Conservation (phyloP, 2,329 filamentous ascomycete species). For the Cryphonectria japonica region DNA sequence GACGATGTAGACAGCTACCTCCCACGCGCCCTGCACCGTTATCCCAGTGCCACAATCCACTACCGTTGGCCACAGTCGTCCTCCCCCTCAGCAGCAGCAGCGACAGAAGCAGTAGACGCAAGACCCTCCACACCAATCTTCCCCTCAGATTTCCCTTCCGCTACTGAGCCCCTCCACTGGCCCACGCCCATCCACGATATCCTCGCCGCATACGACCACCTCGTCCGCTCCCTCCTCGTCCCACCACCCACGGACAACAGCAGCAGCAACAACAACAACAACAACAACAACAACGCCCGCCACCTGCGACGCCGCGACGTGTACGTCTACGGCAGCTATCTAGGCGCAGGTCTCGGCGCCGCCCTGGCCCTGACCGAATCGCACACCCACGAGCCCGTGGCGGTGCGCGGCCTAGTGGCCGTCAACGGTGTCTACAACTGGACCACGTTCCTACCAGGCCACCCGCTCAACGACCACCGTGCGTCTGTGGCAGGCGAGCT, state of each 20-base stretch:
- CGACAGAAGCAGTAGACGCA: too few species aligned
- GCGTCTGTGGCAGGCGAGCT: constrained; percentile 31
- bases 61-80: constrained; percentile 56
- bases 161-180: constrained; percentile 46
- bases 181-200: constrained; percentile 62
- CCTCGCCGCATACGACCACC: constrained; percentile 57
- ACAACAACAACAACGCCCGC: constrained; percentile 1
- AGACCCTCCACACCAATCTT: too few species aligned
- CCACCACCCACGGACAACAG: constrained; percentile 36
- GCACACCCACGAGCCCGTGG: constrained; percentile 46
- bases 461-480: constrained; percentile 46
- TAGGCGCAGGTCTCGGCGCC: constrained; percentile 61
- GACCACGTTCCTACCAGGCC: constrained; percentile 62
- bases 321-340: constrained; percentile 59
- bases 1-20: constrained; percentile 36
- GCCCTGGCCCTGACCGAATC: constrained; percentile 62
- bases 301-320: constrained; percentile 42
- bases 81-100: not conserved
- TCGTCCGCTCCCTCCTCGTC: constrained; percentile 50
- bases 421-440: constrained; percentile 68
- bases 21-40: constrained; percentile 46
- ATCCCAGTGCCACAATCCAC: constrained; percentile 59
- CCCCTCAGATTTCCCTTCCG: not conserved
- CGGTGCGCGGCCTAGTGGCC: constrained; percentile 57
- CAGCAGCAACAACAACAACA: constrained; percentile 19